These are phyloP conservation scores for Mrakia gelida DNA, from an alignment of 768 basidiomycete species.

Conservation along the genomic window DNA sequence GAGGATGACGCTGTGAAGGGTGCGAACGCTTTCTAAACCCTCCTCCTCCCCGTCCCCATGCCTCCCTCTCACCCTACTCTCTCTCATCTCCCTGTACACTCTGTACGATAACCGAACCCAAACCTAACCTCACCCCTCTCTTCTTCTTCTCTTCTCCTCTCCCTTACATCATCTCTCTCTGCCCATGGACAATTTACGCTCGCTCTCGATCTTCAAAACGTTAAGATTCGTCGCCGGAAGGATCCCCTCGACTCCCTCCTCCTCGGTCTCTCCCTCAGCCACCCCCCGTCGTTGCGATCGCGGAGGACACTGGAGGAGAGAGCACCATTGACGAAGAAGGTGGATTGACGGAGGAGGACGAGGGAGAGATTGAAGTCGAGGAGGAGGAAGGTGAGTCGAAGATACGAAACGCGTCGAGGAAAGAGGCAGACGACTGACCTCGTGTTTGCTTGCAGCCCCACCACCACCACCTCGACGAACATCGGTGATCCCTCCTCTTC, in stretches of 20 bases:
- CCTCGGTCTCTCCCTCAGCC: not conserved
- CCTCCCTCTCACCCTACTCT: not conserved
- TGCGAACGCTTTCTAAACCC: not conserved
- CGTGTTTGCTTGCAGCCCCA: conserved; percentile 22
- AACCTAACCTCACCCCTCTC: not conserved
- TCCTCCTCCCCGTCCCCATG: not conserved
- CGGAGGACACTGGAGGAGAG: not conserved
- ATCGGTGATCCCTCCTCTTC: conserved; percentile 15
- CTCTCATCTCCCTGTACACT: not conserved
- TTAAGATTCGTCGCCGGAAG: conserved; percentile 5
- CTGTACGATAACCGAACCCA: not conserved
- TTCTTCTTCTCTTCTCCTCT: not conserved
- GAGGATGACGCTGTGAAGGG: not conserved
- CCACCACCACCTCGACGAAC: conserved; percentile 32
- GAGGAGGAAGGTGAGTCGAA: conserved; percentile 25
- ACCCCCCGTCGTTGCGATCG: not conserved
- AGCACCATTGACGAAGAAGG: not conserved
- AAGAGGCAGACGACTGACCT: conserved; percentile 1
- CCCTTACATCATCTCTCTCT: not conserved
- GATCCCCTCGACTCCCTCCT: not conserved
- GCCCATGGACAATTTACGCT: too few relatives aligned
- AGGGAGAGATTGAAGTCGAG: conserved; percentile 29
- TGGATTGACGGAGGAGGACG: not conserved
- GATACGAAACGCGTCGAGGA: conserved; percentile 25
- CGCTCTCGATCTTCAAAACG: not conserved